A percentile compares a stretch with the other conserved stretches of the same genome.
These are phyloP conservation scores for Phytophthora chlamydospora DNA, from an alignment of 352 stramenopile species.

Conservation along the genomic window DNA sequence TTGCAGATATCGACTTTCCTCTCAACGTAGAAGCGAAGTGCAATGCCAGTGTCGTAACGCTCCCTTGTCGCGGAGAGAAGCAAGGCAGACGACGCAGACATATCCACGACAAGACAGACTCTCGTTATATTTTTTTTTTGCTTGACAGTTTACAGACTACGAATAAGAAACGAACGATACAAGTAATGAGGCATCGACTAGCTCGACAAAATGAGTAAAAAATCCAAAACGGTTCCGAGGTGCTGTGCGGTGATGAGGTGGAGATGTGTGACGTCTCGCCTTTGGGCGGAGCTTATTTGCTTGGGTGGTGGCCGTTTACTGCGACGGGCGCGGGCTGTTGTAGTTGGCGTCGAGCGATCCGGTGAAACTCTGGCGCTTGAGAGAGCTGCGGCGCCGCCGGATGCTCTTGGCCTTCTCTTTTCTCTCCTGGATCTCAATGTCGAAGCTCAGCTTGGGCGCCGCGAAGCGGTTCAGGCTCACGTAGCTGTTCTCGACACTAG, in stretches of 20 bases:
- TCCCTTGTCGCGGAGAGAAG: conserved; percentile 20
- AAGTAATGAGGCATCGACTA: conserved; percentile 13
- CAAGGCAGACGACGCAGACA: conserved; percentile 21
- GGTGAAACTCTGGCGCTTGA: conserved; percentile 45
- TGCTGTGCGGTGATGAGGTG: conserved; percentile 23
- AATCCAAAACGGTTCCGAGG: conserved; percentile 36
- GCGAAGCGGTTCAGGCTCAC: conserved; percentile 83
- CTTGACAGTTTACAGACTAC: conserved; percentile 35
- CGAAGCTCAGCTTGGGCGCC: conserved; percentile 65
- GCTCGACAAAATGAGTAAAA: conserved; percentile 18
- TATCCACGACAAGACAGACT: conserved; percentile 14
- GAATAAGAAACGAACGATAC: conserved; percentile 24
- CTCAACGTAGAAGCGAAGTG: background rate
- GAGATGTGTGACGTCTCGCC: conserved; percentile 25
- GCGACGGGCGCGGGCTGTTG: conserved; percentile 21
- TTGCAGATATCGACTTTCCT: conserved; percentile 20
- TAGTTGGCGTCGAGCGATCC: conserved; percentile 33
- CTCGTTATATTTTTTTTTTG: conserved; percentile 34
- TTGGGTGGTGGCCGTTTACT: conserved; percentile 17
- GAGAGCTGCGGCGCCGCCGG: conserved; percentile 50
- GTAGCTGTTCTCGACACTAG: conserved; percentile 73
- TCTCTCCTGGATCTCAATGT: conserved; percentile 75
- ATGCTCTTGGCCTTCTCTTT: conserved; percentile 79
- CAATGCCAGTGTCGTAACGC: conserved; percentile 21
- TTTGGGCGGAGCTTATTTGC: conserved; percentile 15